Conservation (phyloP, 2,329 filamentous ascomycete genomes). For the Epichloe festucae region DNA sequence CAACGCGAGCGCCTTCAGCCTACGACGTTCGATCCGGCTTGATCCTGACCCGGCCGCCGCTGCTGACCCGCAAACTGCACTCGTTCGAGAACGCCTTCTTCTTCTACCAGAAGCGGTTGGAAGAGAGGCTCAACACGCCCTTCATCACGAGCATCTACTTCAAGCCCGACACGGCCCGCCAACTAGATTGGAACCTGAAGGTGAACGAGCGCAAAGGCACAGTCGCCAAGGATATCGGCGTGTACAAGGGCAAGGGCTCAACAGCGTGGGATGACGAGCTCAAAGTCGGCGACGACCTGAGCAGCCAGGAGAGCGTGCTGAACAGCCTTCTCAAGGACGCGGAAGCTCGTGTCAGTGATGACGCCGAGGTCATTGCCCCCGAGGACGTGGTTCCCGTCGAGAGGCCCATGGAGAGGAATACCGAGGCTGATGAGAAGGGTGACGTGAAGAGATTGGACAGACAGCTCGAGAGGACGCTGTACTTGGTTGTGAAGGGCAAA, state of each 20-base stretch:
- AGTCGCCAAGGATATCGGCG: conserved; percentile 71
- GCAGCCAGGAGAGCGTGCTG: conserved; percentile 49
- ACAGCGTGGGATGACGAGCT: conserved; percentile 88
- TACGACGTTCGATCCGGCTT: conserved; percentile 52
- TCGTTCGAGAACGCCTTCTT: conserved; percentile 87
- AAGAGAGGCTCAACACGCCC: conserved; percentile 77
- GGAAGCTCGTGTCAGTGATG: conserved; percentile 46
- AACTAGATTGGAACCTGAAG: conserved; percentile 85
- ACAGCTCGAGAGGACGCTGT: conserved; percentile 67
- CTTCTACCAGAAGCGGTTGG: conserved; percentile 94
- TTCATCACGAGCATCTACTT: conserved; percentile 92
- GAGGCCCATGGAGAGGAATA: conserved; percentile 54
- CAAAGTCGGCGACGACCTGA: conserved; percentile 57
- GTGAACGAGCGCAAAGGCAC: conserved; percentile 59
- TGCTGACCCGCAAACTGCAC: conserved; percentile 71
- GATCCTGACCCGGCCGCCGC: conserved; percentile 75
- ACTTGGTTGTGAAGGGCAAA: conserved; percentile 67
- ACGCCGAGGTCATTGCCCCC: conserved; percentile 44
- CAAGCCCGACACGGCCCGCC: conserved; percentile 74
- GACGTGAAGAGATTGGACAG: conserved; percentile 71
- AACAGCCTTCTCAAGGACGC: conserved; percentile 65
- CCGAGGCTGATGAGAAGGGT: conserved; percentile 64
- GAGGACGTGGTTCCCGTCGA: conserved; percentile 55
- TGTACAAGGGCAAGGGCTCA: conserved; percentile 58
- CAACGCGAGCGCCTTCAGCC: conserved; percentile 8